phyloP scores from a whole-genome alignment of 2,329 filamentous ascomycete genomes.

The Fusarium anguioides region DNA sequence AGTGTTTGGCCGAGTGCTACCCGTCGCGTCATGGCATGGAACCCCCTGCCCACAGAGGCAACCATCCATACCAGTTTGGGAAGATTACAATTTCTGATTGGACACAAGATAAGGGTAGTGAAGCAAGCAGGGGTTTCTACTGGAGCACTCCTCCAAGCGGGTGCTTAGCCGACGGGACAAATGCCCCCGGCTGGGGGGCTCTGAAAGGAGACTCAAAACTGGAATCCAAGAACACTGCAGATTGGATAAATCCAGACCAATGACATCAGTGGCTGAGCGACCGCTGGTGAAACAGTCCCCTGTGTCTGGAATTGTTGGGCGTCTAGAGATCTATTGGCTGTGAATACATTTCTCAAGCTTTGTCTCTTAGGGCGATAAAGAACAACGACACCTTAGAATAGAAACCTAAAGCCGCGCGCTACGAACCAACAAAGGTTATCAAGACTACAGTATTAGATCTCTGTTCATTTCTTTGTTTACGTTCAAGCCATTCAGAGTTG shows the following conservation, averaged over 20 bases:
- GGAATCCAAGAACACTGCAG: too few relatives aligned
- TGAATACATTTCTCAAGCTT: too few relatives aligned
- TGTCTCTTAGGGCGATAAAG: too few relatives aligned
- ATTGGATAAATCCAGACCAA: too few relatives aligned
- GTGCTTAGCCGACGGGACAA: constrained; percentile 3
- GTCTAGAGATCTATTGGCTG: constrained; percentile 32
- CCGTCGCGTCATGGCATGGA: constrained; percentile 37
- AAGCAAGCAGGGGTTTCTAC: not conserved
- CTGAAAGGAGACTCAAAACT: too few relatives aligned
- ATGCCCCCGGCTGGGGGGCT: not conserved
- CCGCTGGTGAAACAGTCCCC: constrained; percentile 36
- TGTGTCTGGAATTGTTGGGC: too few relatives aligned
- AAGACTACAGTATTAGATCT: not conserved
- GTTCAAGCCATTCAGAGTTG: too few relatives aligned
- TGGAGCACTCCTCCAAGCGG: constrained; percentile 1
- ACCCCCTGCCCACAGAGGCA: constrained; percentile 19
- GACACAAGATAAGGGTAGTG: not conserved
- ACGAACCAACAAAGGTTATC: not conserved
- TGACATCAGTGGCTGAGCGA: too few relatives aligned
- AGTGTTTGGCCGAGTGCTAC: constrained; percentile 23
- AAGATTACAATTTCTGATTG: not conserved
- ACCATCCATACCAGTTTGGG: constrained; percentile 4
- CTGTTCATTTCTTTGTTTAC: not conserved
- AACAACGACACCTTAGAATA: constrained; percentile 5
- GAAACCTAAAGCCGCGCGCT: constrained; percentile 10